Base-by-base conservation (phyloP, 2,329 filamentous ascomycete species). In the Curvularia eragrostidis region DNA sequence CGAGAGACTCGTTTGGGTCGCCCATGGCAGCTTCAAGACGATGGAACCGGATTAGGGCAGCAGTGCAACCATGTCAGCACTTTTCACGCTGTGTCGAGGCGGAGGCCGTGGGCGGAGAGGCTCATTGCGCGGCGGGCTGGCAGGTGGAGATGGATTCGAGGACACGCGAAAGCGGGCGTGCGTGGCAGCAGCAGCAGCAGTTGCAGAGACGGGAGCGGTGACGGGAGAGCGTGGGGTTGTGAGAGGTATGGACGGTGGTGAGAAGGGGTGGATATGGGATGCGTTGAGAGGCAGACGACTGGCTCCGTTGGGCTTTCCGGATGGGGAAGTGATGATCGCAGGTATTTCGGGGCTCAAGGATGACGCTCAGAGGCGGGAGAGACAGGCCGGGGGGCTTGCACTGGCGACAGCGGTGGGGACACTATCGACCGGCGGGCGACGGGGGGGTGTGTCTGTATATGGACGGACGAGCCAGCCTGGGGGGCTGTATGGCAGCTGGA, bases 61-160 rank as follows among this genome's bases (percentile, higher is more conserved):
- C 59, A 42, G 69, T 68, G 68, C 65, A 58, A 73, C 65, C 74
- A 76, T 76, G 65, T 66, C 71, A 73, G 56, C 47, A 52, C 47
- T 42, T 58, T 42, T 42, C 60, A 34, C 44, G 58, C 49, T 48
- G 53, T 48, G 49, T 58, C 62, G 59, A 62, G 46, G 52, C 52
- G 52, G 44, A 32, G 41, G 62, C 44, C 43, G 66, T 53, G 42
- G 51, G 56, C 51, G 54, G 62, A 58, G 59, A 56, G 65, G 68
- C 56, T 69, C 72, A 75, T 76, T 26, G 66, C 75, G 73, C 59
- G 56, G 52, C 49, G 60, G 52, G 19, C 21, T 23, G 18, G 59
- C 21, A 47, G 53, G 41, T 38, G 51, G 57, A 36, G 32, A n/a
- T 3, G 32, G 32, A 12, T n/a, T n/a, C n/a, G n/a, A n/a, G n/a